Conservation (phyloP, 2,329 filamentous ascomycete genomes). For the Amesomyces nigricolor region DNA sequence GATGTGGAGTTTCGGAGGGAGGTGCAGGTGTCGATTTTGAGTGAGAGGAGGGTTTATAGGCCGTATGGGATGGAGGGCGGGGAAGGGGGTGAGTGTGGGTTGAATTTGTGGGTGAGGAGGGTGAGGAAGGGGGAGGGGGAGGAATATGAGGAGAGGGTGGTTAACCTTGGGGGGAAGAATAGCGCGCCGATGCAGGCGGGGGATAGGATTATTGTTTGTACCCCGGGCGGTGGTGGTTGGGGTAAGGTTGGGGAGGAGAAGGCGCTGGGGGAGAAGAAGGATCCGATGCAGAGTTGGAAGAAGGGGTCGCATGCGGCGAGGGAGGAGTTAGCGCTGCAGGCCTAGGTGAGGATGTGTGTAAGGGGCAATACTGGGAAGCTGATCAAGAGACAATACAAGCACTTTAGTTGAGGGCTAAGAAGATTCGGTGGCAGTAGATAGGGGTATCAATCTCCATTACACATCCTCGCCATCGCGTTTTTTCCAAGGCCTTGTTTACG, state of each 20-base stretch:
- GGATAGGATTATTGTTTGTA: constrained; percentile 71
- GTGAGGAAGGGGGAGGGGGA: constrained; percentile 49
- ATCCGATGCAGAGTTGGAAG: constrained; percentile 50
- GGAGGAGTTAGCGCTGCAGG: constrained; percentile 56
- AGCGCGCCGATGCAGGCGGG: constrained; percentile 70
- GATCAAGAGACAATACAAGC: too few species aligned
- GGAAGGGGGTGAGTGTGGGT: constrained; percentile 67
- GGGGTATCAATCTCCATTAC: too few species aligned
- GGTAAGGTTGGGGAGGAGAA: constrained; percentile 55
- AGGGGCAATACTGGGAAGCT: too few species aligned
- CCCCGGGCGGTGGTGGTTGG: constrained; percentile 77
- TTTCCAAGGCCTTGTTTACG: too few species aligned
- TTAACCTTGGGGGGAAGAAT: constrained; percentile 76
- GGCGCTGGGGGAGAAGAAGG: constrained; percentile 43
- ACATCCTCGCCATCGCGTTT: too few species aligned
- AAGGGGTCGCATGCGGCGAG: constrained; percentile 52
- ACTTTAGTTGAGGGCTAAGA: too few species aligned
- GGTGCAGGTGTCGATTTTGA: constrained; percentile 72
- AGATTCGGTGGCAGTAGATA: too few species aligned
- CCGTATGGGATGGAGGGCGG: constrained; percentile 84
- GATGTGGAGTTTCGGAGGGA: constrained; percentile 79
- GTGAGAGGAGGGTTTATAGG: constrained; percentile 67
- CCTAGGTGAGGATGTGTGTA: constrained; percentile 27
- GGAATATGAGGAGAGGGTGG: constrained; percentile 54
- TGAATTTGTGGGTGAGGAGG: constrained; percentile 82